Base-by-base conservation (phyloP, 2,329 filamentous ascomycete species). In the Phialophora verrucosa region DNA sequence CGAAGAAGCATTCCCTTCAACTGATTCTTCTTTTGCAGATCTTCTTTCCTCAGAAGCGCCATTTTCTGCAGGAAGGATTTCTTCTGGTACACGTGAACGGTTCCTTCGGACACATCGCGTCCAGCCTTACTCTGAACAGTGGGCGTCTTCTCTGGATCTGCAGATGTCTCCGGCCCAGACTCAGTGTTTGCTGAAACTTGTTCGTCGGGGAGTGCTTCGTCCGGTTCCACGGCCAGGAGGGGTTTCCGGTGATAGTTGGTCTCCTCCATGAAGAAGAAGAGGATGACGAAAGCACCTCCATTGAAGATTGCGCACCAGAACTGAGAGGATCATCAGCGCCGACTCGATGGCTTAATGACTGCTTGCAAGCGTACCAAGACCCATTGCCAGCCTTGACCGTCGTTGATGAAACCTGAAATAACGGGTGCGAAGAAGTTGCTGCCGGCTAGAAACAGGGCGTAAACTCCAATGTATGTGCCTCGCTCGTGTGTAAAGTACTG, bases 401-500 rank as follows among this genome's bases (percentile, higher is more conserved):
- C 69, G 31, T 53, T 53, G 55, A 72, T 70, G 60, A 72, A 72
- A 3, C 70, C 70, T 2, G 59, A 44, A 12, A 69, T 64, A 4
- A 69, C 17, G 14, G 68, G 66, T 1, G 66, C 59, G 54, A 64
- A 32, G 50, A 64, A 70, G 47, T 66, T 71, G 53, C 47, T 54
- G 6, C 67, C 64, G 12, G 60, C 59, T 3, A 72, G 50, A 35
- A 66, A 62, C 1, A 72, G 35, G 17, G 51, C 67, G 54, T 71
- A 72, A 5, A 71, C 8, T 4, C 57, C 63, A 35, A 72, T 61
- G 50, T 71, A 71, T 20, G 32, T 57, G 2, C 70, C 70, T 57
- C 70, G 42, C 62, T 72, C 58, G 49, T 72, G 70, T 8, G 68
- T 64, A 42, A 71, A 71, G 64, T 78, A 81, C 71, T 80, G 44